A percentile compares a stretch with the other conserved stretches of the same genome.
Conservation (phyloP, 768 basidiomycete species). For the Thelephora aurantiotincta region DNA sequence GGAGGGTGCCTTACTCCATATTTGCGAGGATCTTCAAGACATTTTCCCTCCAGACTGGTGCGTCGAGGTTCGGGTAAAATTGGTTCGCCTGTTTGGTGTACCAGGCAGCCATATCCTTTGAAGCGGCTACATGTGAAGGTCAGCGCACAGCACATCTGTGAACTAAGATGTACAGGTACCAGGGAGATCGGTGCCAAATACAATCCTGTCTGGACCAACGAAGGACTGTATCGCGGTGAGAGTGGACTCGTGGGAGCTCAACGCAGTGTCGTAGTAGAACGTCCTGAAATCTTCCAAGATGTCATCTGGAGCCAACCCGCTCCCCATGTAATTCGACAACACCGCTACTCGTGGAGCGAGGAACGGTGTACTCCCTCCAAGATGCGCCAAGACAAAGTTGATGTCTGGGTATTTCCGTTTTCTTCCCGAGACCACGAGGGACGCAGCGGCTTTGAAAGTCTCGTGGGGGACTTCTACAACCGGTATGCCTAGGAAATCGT, state of each 20-base stretch:
- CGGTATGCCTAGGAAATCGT: conserved; percentile 51
- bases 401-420: conserved; percentile 47
- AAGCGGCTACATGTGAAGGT: conserved; percentile 32
- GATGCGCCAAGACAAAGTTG: conserved; percentile 57
- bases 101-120: conserved; percentile 40
- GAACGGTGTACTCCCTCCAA: conserved; percentile 55
- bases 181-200: conserved; percentile 71
- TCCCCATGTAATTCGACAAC: conserved; percentile 59
- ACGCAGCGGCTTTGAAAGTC: conserved; percentile 70
- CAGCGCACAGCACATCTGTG: background rate
- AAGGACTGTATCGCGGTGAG: conserved; percentile 37
- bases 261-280: conserved; percentile 66
- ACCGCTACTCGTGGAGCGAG: conserved; percentile 59
- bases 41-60: conserved; percentile 38
- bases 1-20: background rate
- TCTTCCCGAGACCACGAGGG: conserved; percentile 58
- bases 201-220: conserved; percentile 32
- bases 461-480: conserved; percentile 68
- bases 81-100: conserved; percentile 40
- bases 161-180: conserved; percentile 25
- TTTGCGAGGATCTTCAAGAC: conserved; percentile 19
- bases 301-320: conserved; percentile 42
- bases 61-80: conserved; percentile 26
- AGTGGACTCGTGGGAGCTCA: conserved; percentile 41
- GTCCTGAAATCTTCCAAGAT: conserved; percentile 54